Percentiles rank a stretch among this genome's conserved stretches.
These are phyloP conservation scores for Trichophyton mentagrophytes DNA, from an alignment of 2,329 filamentous ascomycete species.

Conservation along the genomic window DNA sequence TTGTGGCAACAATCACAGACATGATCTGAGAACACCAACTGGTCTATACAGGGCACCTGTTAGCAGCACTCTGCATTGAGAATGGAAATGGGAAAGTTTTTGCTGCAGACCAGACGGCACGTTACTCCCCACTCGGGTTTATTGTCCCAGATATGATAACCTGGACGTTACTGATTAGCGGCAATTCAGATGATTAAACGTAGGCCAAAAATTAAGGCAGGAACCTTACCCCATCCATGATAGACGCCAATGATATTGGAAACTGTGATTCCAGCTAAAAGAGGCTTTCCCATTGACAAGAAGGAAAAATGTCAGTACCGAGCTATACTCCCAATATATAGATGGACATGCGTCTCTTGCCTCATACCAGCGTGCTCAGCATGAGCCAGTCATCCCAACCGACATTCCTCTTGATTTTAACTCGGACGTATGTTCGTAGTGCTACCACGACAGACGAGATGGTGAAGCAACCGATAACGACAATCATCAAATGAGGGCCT, in stretches of 20 bases:
- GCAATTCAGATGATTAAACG: background rate
- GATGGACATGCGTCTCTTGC: background rate
- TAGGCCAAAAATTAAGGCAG: background rate
- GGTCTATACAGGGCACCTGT: conserved; percentile 7
- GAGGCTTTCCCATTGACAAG: conserved; percentile 7
- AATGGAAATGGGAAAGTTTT: background rate
- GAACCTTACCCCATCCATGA: conserved; percentile 15
- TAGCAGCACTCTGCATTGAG: background rate
- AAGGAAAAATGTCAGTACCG: background rate
- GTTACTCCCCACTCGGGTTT: conserved; percentile 11
- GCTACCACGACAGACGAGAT: conserved; percentile 15
- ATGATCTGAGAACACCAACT: conserved; percentile 13
- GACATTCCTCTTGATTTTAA: conserved; percentile 12
- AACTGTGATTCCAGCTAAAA: conserved; percentile 9
- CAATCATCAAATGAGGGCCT: conserved; percentile 17
- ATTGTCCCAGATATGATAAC: conserved; percentile 14
- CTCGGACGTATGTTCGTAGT: conserved; percentile 14
- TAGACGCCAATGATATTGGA: conserved; percentile 11
- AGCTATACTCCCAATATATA: background rate
- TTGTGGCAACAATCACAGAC: conserved; percentile 10
- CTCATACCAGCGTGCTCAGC: conserved; percentile 12
- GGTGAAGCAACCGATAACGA: conserved; percentile 16
- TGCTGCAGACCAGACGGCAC: conserved; percentile 8
- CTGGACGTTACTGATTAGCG: conserved; percentile 4
- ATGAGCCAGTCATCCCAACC: conserved; percentile 16